Evolutionary conservation across 1,139 yeast genomes (phyloP), one percentile per base, ranked within the genome.

Genomic region (Candida dubliniensis): DNA sequence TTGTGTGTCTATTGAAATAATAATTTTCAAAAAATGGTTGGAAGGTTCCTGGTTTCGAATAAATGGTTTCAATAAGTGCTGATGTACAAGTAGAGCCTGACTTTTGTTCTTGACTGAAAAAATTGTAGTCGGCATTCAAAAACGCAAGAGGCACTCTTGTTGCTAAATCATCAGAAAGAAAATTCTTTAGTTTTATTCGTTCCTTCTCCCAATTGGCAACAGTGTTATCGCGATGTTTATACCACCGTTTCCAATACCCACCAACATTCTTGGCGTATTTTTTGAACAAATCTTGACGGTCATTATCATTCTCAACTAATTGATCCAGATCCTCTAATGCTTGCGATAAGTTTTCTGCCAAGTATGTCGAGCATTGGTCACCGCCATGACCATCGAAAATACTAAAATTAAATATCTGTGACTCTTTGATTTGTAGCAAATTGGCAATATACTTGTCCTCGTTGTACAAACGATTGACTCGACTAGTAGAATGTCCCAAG

Each of bases 321-420:
- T 40, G 48, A 34, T 51, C 45, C 13, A 71, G 67, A 6, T 56
- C 57, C 56, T 86, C 96, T 27, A 90, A 77, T 44, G 71, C 75
- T 40, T 64, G 56, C 30, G 84, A 78, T 36, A 89, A 71, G 45
- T 80, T 71, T 8, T 71, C 65, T 29, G 74, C 69, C 27, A 91
- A 68, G 55, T 74, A 86, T 25, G 68, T 74, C 35, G 90, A 75
- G 56, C 96, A 88, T 48, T 84, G 81, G 31, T 72, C 76, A 13
- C 96, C 96, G 4, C 98, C 98, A 63, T 93, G 99, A 2, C 98
- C 99, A 63, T 93, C 99, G 63, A 85, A 90, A 2, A 93, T 77
- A 40, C 81, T 79, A 60, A 87, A 82, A 56, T 81, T 81, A 64
- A 89, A 84, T 29, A 71, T 63, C 3, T 60, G 47, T 12, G 52